Evolutionary conservation across 345 rosid species (phyloP).

Genomic region (Aegle marmelos): DNA sequence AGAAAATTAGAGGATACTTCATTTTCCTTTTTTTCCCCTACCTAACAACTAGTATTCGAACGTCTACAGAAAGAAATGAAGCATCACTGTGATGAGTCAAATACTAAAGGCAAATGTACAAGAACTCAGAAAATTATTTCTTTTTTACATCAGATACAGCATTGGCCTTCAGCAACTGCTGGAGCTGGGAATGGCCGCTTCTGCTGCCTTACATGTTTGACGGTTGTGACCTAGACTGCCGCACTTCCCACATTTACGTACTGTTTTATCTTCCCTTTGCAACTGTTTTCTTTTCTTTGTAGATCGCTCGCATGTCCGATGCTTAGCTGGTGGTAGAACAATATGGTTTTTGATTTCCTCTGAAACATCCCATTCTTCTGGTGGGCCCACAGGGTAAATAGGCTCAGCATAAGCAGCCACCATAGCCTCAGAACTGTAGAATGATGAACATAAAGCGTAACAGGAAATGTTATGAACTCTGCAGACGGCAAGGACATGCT

Average conservation of each 20-base stretch:
- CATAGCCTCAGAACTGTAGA: constrained; percentile 1
- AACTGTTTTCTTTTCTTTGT: not conserved
- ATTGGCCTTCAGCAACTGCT: not conserved
- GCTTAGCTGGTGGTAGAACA: not conserved
- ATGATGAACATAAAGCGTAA: not conserved
- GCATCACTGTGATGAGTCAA: not conserved
- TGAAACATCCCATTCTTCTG: not conserved
- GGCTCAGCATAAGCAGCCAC: constrained; percentile 2
- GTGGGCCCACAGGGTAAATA: not conserved
- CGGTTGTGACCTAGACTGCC: constrained; percentile 6
- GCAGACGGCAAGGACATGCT: constrained; percentile 2
- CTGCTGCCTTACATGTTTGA: not conserved
- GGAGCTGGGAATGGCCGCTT: not conserved
- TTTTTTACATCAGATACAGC: not conserved
- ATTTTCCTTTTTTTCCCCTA: not conserved
- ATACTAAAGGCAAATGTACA: not conserved
- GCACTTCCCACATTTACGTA: not conserved
- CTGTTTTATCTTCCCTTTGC: not conserved
- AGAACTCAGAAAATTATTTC: not conserved
- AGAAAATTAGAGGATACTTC: not conserved
- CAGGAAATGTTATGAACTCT: not conserved
- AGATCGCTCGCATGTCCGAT: not conserved
- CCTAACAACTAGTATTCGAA: not conserved
- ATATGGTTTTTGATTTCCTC: not conserved
- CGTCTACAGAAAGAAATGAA: not conserved